These are phyloP conservation scores for Serendipita vermifera DNA, from an alignment of 768 basidiomycete species.

Conservation along the genomic window DNA sequence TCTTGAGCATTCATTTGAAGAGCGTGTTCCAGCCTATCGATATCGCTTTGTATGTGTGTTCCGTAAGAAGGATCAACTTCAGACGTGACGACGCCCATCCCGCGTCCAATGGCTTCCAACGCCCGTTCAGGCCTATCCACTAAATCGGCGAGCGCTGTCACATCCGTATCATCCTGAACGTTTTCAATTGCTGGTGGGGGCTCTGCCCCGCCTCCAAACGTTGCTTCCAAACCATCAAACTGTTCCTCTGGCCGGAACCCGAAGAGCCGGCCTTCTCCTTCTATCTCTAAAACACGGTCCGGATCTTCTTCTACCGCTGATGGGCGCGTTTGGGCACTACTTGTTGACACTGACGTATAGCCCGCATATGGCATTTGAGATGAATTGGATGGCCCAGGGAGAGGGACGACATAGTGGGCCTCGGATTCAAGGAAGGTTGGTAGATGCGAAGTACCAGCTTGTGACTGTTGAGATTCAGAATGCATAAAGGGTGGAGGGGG, in stretches of 20 bases:
- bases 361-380: background rate
- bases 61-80: constrained; percentile 22
- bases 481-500: constrained; percentile 49
- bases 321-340: background rate
- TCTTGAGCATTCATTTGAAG: constrained; percentile 22
- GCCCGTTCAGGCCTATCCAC: constrained; percentile 36
- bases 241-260: constrained; percentile 60
- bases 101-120: constrained; percentile 46
- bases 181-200: constrained; percentile 70
- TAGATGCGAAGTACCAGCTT: constrained; percentile 29
- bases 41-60: constrained; percentile 10
- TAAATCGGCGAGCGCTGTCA: constrained; percentile 51
- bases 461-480: background rate
- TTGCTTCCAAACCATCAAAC: constrained; percentile 69
- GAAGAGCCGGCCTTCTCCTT: constrained; percentile 64
- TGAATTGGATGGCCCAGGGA: constrained; percentile 23
- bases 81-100: constrained; percentile 37
- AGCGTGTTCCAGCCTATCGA: background rate
- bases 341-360: background rate
- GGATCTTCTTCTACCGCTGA: background rate
- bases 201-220: constrained; percentile 47
- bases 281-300: constrained; percentile 9
- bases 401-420: constrained; percentile 56
- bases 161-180: constrained; percentile 55
- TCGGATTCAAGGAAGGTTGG: constrained; percentile 77